Evolutionary conservation across 768 basidiomycete species (phyloP).

Genomic region (Suillus ampliporus): DNA sequence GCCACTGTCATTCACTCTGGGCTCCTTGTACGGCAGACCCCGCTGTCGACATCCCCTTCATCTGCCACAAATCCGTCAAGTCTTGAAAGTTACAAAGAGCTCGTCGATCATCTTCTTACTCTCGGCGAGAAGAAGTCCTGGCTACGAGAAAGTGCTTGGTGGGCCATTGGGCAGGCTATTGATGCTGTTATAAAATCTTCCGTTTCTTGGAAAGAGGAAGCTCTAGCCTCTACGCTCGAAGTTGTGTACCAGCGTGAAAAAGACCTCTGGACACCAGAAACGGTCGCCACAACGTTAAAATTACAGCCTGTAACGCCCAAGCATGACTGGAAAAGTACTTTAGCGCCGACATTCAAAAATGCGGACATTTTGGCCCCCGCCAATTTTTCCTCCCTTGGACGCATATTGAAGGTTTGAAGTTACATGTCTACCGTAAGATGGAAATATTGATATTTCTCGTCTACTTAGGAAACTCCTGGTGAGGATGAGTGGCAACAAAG

Average conservation of each 20-base stretch:
- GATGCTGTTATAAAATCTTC: slow-evolving; percentile 62
- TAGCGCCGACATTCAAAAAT: slow-evolving; percentile 80
- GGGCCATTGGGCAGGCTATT: slow-evolving; percentile 70
- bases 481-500: slow-evolving; percentile 59
- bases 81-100: slow-evolving; percentile 60
- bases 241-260: slow-evolving; percentile 48
- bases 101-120: slow-evolving; percentile 62
- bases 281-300: slow-evolving; percentile 78
- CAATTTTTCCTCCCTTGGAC: slow-evolving; percentile 78
- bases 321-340: slow-evolving; percentile 67
- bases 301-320: slow-evolving; percentile 66
- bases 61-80: slow-evolving; percentile 60
- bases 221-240: slow-evolving; percentile 54
- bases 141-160: slow-evolving; percentile 92
- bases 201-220: slow-evolving; percentile 75
- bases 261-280: slow-evolving; percentile 81
- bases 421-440: background rate
- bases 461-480: slow-evolving; percentile 56
- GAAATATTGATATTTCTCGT: slow-evolving; percentile 16
- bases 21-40: slow-evolving; percentile 67
- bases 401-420: slow-evolving; percentile 73
- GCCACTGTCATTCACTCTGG: slow-evolving; percentile 86
- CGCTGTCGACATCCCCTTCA: slow-evolving; percentile 58
- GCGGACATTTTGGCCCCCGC: slow-evolving; percentile 65
- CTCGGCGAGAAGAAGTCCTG: slow-evolving; percentile 88